These are phyloP conservation scores for Boletus speciosus DNA, from an alignment of 768 basidiomycete species.

Conservation along the genomic window DNA sequence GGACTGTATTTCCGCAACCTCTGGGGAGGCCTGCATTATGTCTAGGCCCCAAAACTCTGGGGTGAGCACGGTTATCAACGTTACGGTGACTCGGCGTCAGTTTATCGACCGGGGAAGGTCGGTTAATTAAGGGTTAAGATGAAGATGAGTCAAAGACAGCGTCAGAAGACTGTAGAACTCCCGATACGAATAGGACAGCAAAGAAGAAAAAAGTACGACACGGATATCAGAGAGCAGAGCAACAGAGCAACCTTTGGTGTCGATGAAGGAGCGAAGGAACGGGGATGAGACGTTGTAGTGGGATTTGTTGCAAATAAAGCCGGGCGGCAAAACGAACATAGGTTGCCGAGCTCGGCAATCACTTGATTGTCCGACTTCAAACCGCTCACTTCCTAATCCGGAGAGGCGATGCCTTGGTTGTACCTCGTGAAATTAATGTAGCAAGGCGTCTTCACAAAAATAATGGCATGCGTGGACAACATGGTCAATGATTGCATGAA, in stretches of 20 bases:
- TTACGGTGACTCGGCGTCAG: conserved; percentile 40
- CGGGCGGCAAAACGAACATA: conserved; percentile 35
- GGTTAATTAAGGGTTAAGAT: conserved; percentile 38
- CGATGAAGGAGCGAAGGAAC: conserved; percentile 29
- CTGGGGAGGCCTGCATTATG: conserved; percentile 30
- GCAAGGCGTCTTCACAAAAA: conserved; percentile 14
- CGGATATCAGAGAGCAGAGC: conserved; percentile 9
- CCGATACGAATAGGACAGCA: neutral
- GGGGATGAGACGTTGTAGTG: conserved; percentile 32
- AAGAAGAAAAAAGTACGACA: conserved; percentile 2
- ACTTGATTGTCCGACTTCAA: conserved; percentile 34
- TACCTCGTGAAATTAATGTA: conserved; percentile 25
- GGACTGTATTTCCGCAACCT: conserved; percentile 29
- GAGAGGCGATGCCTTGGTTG: conserved; percentile 20
- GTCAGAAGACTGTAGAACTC: conserved; percentile 1
- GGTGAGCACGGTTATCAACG: conserved; percentile 35
- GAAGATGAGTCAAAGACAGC: conserved; percentile 17
- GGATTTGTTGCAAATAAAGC: conserved; percentile 41
- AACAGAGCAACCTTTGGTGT: conserved; percentile 21
- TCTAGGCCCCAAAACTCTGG: conserved; percentile 11
- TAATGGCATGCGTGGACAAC: conserved; percentile 18
- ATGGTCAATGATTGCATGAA: conserved; percentile 9
- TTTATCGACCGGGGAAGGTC: conserved; percentile 40
- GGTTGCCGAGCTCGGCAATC: conserved; percentile 38
- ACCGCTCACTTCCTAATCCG: conserved; percentile 30